Base-by-base conservation (phyloP, 257 asterid species). In the Osmanthus fragrans region DNA sequence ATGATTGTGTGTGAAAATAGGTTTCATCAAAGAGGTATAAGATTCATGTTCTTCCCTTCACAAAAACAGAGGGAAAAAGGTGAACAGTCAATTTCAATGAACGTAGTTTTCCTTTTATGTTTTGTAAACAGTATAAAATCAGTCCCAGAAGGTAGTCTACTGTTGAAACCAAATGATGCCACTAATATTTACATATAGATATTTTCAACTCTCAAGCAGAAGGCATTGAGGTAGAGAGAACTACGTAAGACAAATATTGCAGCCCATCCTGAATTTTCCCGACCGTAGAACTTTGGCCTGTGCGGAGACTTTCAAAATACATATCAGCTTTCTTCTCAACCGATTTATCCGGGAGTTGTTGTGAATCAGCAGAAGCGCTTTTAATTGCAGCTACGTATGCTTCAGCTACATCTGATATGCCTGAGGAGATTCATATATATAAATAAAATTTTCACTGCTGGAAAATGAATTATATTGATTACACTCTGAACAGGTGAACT, bases 331-430 rank as follows among this genome's bases (percentile, higher is more conserved):
- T 95, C 70, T 88, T 93, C 83, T 89, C 88, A 45, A 93, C 84
- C n/a, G 93, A 85, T 74, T 88, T 91, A 80, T 87, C 80, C 4
- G 90, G 85, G 74, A 71, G 63, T 23, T 9, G 33, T 60, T 73
- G 85, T 9, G 89, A 85, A 42, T 90, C 92, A 49, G 92, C 81
- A 82, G 88, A 51, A 25, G 80, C 85, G 42, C 78, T 87, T 83
- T 88, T 92, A 4, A 90, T 87, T 25, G 96, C 99, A 65, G 89
- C 94, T 33, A 84, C 64, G 82, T 90, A 93, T 36, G 96, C 92
- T 80, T 95, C 99, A 21, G 94, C 89, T 75, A 95, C 97, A 23
- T 95, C 99, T 32, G 97, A 88, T 85, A 95, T 88, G 82, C 97
- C 99, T 95, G 92, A 63, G 65, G 58, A 77, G 67, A 77, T 54